These are phyloP conservation scores for Coleophoma eucalyptorum DNA, from an alignment of 2,329 filamentous ascomycete species.

Conservation along the genomic window DNA sequence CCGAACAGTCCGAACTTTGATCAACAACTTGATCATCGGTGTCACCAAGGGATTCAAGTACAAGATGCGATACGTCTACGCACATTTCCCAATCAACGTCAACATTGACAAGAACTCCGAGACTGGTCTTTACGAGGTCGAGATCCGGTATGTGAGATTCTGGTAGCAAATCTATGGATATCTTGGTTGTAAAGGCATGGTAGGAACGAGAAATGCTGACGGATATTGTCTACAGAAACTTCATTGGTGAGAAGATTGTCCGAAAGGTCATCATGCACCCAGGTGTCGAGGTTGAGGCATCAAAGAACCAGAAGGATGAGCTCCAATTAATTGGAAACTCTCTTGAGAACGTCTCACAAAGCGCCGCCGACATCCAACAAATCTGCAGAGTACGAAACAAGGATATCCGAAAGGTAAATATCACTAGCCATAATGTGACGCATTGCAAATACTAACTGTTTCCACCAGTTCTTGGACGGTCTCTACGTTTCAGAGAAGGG, in stretches of 20 bases:
- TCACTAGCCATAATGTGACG: too few species aligned
- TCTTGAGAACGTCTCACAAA: slow-evolving; percentile 95
- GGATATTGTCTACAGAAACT: slow-evolving; percentile 61
- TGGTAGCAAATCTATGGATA: background rate
- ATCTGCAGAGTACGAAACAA: slow-evolving; percentile 99
- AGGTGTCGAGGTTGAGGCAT: slow-evolving; percentile 87
- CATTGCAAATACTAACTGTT: background rate
- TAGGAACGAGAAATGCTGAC: slow-evolving; percentile 27
- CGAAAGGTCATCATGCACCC: slow-evolving; percentile 84
- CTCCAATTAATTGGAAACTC: slow-evolving; percentile 91
- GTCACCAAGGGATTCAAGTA: slow-evolving; percentile 99
- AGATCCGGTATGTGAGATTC: slow-evolving; percentile 76
- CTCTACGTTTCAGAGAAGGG: slow-evolving; percentile 99
- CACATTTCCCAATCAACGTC: slow-evolving; percentile 99
- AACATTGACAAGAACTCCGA: slow-evolving; percentile 96
- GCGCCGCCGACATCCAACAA: slow-evolving; percentile 98
- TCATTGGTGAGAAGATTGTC: slow-evolving; percentile 99
- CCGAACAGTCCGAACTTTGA: slow-evolving; percentile 94
- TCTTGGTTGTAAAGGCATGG: background rate
- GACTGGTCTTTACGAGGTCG: slow-evolving; percentile 83
- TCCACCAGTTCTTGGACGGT: slow-evolving; percentile 90
- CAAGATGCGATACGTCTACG: slow-evolving; percentile 99
- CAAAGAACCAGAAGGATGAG: slow-evolving; percentile 96
- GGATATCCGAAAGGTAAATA: slow-evolving; percentile 96
- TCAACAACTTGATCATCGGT: slow-evolving; percentile 98